Base-by-base conservation (phyloP, 2,329 filamentous ascomycete species). In the Bipolaris zeicola region DNA sequence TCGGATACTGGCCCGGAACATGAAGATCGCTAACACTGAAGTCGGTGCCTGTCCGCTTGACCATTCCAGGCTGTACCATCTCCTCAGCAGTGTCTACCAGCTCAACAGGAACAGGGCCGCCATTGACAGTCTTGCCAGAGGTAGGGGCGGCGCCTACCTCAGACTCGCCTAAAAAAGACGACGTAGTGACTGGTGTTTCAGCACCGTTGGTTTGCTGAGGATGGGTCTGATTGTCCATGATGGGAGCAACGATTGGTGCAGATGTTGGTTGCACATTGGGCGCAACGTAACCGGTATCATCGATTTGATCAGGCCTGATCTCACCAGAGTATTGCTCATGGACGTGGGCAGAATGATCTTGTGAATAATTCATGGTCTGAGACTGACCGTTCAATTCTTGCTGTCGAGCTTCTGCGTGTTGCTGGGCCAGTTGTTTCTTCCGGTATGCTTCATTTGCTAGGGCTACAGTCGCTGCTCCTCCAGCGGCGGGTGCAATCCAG, bases 1-100 rank as follows among this genome's bases (percentile, higher is more conserved):
- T 71, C 0, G 87, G 87, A 69, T 83, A 92, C 63, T 88, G 82
- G 10, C 89, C 89, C 3, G 89, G 89, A 16, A 92, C 83, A 68
- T 89, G 87, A 48, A 91, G 75, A 67, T 88, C 83, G 52, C 86
- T 87, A 42, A 90, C 84, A 26, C 76, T 79, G 24, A 80, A 68
- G 59, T 80, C 78, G 5, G 80, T 82, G 49, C 81, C 73, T 39
- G 80, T 77, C 51, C 80, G 71, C 26, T 75, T 65, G 3, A 38
- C 37, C 34, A 81, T 71, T 5, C 83, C 85, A 11, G 82, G 80
- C 6, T 81, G 78, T 62, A 82, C 70, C 24, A 71, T 60, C 18
- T 51, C 52, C 13, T 65, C 52, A 18, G 63, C 61, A 33, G 56
- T 51, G 5, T 65, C 58, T 10, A 64, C 51, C 11, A 65, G 33